Evolutionary conservation across 2,329 filamentous ascomycete species (phyloP), one percentile per base, ranked within the genome.

Genomic region (Fusarium neocosmosporiellum): DNA sequence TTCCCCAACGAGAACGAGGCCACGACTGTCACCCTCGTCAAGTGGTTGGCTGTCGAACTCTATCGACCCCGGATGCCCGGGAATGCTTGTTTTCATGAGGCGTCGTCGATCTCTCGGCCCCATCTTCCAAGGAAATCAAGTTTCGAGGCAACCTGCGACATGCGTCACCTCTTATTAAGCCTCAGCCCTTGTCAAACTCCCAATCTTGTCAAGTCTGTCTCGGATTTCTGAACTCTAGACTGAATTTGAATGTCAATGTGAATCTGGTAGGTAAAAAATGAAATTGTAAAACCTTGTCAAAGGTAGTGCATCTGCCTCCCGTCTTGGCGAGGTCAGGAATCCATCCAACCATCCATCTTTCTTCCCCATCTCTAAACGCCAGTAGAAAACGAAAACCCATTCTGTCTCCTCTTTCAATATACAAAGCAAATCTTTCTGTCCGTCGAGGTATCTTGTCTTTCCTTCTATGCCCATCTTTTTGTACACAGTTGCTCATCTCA

Each of bases 391-490:
- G 10, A 29, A 57, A 27, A 18, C 46, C 59, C 34, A 54, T 16
- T 70, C 37, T 62, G 50, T 57, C 63, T 60, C 24, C 43, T 43
- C 46, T 66, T 39, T 48, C 37, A 61, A 63, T 74, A 36, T 74
- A 74, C 68, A 73, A 74, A 73, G 53, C n/a, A 72, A 74, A 74
- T 69, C 31, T 69, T 69, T 57, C 59, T 55, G 37, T 59, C 59
- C 48, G 43, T 61, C 22, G 41, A 63, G 71, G 71, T 73, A 69
- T 72, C 46, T 50, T 50, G 18, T 50, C 27, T 50, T 67, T 65
- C 62, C 48, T 48, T 74, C 65, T 72, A 74, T 72, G 61, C 59
- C 67, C 37, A 66, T 37, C 57, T 60, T 59, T 71, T 74, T 50
- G 57, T 74, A 69, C 67, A 74, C 48, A 64, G 13, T 37, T 63